Conservation (phyloP, 208 protist genomes). For the Acanthamoeba healyi region DNA sequence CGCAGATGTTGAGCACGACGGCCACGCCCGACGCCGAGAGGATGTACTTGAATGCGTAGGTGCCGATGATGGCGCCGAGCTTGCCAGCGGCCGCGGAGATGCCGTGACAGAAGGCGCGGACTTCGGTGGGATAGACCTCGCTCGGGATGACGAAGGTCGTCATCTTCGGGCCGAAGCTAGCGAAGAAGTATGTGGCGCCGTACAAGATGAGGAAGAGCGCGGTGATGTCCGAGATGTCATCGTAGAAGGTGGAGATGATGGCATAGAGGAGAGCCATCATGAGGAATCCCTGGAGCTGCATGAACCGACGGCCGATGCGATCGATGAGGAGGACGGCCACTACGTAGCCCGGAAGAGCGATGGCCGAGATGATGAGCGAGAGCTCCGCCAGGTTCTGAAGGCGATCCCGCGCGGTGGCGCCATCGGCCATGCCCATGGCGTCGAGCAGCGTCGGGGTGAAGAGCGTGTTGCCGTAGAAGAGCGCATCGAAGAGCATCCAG, state of each 20-base stretch:
- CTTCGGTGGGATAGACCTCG: constrained; percentile 80
- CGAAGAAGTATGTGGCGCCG: constrained; percentile 84
- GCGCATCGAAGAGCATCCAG: constrained; percentile 87
- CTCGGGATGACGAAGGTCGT: constrained; percentile 87
- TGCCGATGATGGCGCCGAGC: constrained; percentile 79
- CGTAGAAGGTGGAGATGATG: constrained; percentile 68
- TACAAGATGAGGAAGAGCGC: constrained; percentile 77
- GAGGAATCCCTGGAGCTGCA: constrained; percentile 71
- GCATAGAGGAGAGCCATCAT: constrained; percentile 78
- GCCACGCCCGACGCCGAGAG: background rate
- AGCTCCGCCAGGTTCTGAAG: constrained; percentile 72
- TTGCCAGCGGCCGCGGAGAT: constrained; percentile 83
- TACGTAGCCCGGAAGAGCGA: constrained; percentile 66
- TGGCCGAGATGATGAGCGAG: constrained; percentile 59
- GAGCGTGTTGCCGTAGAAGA: constrained; percentile 85
- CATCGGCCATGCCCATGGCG: constrained; percentile 29
- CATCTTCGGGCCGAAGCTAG: constrained; percentile 85
- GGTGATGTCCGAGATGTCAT: constrained; percentile 4
- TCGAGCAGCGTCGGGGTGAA: constrained; percentile 74
- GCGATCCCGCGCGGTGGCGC: constrained; percentile 8
- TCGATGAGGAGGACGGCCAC: constrained; percentile 75
- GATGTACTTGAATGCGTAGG: constrained; percentile 69
- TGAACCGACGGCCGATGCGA: constrained; percentile 50
- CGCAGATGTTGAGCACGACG: constrained; percentile 19
- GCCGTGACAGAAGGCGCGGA: constrained; percentile 79